phyloP scores from a whole-genome alignment of 2,329 filamentous ascomycete species.

The Fusarium subtropicale region DNA sequence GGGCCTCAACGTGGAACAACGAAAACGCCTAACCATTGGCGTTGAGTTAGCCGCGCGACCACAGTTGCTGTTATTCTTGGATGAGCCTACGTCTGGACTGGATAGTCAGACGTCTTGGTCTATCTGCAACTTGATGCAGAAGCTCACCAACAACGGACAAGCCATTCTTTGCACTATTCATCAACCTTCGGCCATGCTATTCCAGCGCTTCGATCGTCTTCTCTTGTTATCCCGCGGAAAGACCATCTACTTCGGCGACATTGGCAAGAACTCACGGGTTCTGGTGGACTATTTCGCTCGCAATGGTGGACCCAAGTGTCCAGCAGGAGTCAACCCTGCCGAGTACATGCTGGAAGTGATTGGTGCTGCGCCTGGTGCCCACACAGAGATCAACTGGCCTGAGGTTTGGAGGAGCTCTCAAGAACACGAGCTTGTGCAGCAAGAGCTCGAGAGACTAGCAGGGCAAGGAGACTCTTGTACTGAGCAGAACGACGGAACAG shows the following conservation, averaged over 20 bases:
- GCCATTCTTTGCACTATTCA: constrained; percentile 64
- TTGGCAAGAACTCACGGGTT: constrained; percentile 66
- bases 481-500: not conserved
- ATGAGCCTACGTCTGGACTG: constrained; percentile 69
- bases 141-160: constrained; percentile 64
- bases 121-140: constrained; percentile 68
- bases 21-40: constrained; percentile 69
- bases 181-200: constrained; percentile 62
- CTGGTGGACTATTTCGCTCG: constrained; percentile 70
- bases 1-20: constrained; percentile 68
- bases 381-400: constrained; percentile 54
- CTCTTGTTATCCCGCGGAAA: constrained; percentile 70
- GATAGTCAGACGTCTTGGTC: constrained; percentile 71
- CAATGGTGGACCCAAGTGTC: constrained; percentile 68
- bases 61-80: constrained; percentile 67
- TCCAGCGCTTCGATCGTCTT: constrained; percentile 66
- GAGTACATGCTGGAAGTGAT: constrained; percentile 72
- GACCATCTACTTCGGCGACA: constrained; percentile 75
- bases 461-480: not conserved
- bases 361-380: constrained; percentile 62
- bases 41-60: constrained; percentile 65
- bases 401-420: constrained; percentile 52
- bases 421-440: constrained; percentile 49
- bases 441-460: constrained; percentile 50
- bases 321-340: constrained; percentile 70